Evolutionary conservation across 805 yeast genomes (phyloP).

Genomic region (Candida palmyrensis): DNA sequence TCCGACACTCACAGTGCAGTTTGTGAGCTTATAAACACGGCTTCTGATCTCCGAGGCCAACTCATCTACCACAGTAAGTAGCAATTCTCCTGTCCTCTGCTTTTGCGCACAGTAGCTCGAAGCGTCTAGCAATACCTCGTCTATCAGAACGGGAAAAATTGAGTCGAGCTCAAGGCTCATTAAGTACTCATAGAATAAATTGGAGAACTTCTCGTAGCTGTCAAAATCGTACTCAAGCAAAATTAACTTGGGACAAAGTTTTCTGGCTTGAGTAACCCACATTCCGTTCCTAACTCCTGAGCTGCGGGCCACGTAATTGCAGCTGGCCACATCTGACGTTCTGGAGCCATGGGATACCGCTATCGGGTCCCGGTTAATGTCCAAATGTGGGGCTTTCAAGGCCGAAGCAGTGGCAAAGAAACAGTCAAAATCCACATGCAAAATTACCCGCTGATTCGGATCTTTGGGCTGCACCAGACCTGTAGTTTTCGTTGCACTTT

Average conservation of each 20-base stretch:
- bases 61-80: constrained; percentile 8
- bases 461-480: constrained; percentile 3
- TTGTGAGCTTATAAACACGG: constrained; percentile 39
- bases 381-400: constrained; percentile 47
- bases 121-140: constrained; percentile 81
- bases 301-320: constrained; percentile 83
- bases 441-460: constrained; percentile 28
- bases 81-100: constrained; percentile 4
- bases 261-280: constrained; percentile 74
- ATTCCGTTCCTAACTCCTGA: constrained; percentile 80
- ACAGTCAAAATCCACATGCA: constrained; percentile 91
- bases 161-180: constrained; percentile 35
- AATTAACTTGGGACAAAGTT: constrained; percentile 60
- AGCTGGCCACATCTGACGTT: constrained; percentile 81
- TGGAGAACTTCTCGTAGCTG: constrained; percentile 63
- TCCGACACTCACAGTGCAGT: constrained; percentile 77
- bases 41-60: constrained; percentile 33
- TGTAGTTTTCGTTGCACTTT: no score
- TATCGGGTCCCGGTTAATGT: constrained; percentile 45
- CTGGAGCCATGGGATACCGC: constrained; percentile 60
- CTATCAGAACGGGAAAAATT: constrained; percentile 81
- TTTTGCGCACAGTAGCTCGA: constrained; percentile 19
- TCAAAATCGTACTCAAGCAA: constrained; percentile 70
- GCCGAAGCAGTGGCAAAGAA: constrained; percentile 88
- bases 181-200: constrained; percentile 57